Evolutionary conservation across 2,329 filamentous ascomycete species (phyloP), one percentile per base, ranked within the genome.

Genomic region (Fusarium sp.): DNA sequence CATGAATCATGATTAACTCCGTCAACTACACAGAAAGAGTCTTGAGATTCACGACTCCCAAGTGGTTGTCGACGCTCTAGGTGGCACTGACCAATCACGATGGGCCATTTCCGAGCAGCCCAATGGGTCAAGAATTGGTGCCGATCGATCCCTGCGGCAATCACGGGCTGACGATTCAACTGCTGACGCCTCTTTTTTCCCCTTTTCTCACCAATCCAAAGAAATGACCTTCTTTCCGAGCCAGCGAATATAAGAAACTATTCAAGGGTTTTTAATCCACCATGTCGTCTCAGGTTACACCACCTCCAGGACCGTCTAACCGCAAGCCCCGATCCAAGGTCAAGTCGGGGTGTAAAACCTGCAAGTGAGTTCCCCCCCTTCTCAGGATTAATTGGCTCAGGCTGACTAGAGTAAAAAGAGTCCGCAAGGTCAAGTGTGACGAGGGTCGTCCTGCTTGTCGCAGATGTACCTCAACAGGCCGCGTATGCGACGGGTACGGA

Each of bases 341-440:
- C 27, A 75, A 75, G 57, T 73, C 72, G 34, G 72, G 72, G 1
- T 75, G 72, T 50, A 73, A 70, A 50, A 75, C 72, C 16, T 75
- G 72, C 72, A 75, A 75, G 72, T 73, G 34, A 75, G 72, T 75
- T 4, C 14, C 16, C 10, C 3, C 27, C 5, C n/a, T n/a, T n/a
- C 35, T 41, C 35, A 10, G 23, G n/a, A 23, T 34, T 11, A n/a
- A 54, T 35, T 35, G 6, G 39, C 30, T 16, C 50, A 27, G 10
- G 34, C 25, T 58, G 18, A 34, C 25, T 43, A 11, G 8, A 13
- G 5, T 18, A 32, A 9, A 32, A 9, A 25, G 54, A 57, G 54
- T 57, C 34, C 54, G 54, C 54, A 73, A 73, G n/a, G 70, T 75
- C 32, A 75, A 75, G 20, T 75, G 72, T 45, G 72, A 75, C 43